phyloP scores from a whole-genome alignment of 1,139 yeast genomes.

The Geotrichum aggregatum region DNA sequence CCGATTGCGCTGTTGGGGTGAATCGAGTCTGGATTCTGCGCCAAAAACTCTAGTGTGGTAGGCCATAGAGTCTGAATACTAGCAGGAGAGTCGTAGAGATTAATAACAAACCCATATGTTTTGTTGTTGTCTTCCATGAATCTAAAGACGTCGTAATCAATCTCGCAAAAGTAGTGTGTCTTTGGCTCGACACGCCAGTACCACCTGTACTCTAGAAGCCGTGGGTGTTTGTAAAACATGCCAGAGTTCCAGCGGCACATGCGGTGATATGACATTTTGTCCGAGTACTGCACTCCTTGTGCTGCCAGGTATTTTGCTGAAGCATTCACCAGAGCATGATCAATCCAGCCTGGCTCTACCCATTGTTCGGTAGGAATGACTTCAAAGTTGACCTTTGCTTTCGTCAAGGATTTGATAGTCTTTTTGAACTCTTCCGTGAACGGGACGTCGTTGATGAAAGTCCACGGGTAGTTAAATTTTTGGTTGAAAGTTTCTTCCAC shows the following conservation, averaged over 20 bases:
- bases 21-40: constrained; percentile 52
- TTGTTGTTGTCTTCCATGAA: constrained; percentile 55
- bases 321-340: constrained; percentile 39
- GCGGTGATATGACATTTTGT: constrained; percentile 55
- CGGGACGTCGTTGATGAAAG: constrained; percentile 67
- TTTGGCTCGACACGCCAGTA: constrained; percentile 74
- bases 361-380: constrained; percentile 60
- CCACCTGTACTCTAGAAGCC: constrained; percentile 49
- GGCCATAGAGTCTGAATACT: constrained; percentile 55
- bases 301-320: constrained; percentile 42
- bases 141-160: constrained; percentile 66
- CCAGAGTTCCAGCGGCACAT: constrained; percentile 70
- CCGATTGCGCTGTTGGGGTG: constrained; percentile 57
- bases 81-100: constrained; percentile 61
- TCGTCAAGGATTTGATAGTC: constrained; percentile 13
- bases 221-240: constrained; percentile 55
- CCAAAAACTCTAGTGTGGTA: constrained; percentile 42
- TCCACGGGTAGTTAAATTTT: constrained; percentile 74
- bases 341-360: constrained; percentile 57
- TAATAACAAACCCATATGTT: constrained; percentile 40
- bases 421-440: constrained; percentile 60
- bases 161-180: constrained; percentile 56
- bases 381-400: constrained; percentile 59
- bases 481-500: constrained; percentile 63
- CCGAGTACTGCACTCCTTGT: constrained; percentile 56